Evolutionary conservation across 331 rosid genomes (phyloP).

Genomic region (Pyrus hybrid): DNA sequence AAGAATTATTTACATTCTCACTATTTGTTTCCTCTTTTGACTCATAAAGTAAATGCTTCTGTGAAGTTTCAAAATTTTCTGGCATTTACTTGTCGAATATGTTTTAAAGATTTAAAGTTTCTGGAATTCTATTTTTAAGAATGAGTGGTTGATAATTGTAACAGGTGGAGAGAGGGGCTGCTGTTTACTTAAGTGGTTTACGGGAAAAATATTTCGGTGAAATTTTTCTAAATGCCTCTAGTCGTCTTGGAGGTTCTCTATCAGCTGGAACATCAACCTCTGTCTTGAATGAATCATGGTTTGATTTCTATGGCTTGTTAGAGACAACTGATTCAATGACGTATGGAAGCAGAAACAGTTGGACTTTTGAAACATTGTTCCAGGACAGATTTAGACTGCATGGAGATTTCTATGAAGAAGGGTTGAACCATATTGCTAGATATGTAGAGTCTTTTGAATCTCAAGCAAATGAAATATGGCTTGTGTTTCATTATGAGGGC

Average conservation of each 20-base stretch:
- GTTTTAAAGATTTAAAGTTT: background rate
- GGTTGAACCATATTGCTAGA: constrained; percentile 89
- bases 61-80: too few species aligned
- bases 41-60: too few species aligned
- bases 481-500: constrained; percentile 80
- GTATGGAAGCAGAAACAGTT: constrained; percentile 16
- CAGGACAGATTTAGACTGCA: constrained; percentile 26
- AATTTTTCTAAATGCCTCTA: constrained; percentile 71
- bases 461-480: constrained; percentile 90
- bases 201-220: constrained; percentile 95
- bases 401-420: constrained; percentile 54
- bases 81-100: too few species aligned
- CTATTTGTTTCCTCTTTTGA: too few species aligned
- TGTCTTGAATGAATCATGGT: constrained; percentile 34
- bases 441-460: constrained; percentile 92
- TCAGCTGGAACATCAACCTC: constrained; percentile 39
- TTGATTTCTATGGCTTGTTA: constrained; percentile 21
- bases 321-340: constrained; percentile 21
- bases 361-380: constrained; percentile 34
- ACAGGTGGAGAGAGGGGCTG: constrained; percentile 90
- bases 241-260: constrained; percentile 43
- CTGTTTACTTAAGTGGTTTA: constrained; percentile 86
- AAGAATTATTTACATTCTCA: too few species aligned
- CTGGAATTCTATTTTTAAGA: background rate
- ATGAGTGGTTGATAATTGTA: constrained; percentile 12